Evolutionary conservation across 2,329 filamentous ascomycete species (phyloP), one percentile per base, ranked within the genome.

Genomic region (Calonectria pteridis): DNA sequence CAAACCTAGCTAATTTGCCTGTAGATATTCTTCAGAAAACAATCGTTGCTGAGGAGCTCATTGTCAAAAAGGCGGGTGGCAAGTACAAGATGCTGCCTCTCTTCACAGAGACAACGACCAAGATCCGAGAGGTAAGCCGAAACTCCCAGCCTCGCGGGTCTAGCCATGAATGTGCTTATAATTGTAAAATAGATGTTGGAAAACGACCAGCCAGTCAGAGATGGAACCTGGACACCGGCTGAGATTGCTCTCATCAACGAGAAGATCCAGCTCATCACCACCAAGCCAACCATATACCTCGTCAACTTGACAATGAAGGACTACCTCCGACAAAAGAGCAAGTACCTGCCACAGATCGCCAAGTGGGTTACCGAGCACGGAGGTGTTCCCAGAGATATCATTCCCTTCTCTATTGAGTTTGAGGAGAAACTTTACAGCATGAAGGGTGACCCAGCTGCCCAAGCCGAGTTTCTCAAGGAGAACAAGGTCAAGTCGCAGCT

Each of bases 281-380:
- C 86, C 18, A 87, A 87, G 79, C 86, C 86, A 14, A 79, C 79
- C 58, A 86, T 87, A 75, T 87, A 87, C 78, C 84, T 87, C 35
- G 85, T 87, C 67, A 87, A 87, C 77, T 71, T 87, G 68, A 86
- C 85, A 2, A 86, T 87, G 86, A 87, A 87, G 80, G 86, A 87
- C 73, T 87, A 87, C 78, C 81, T 87, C 31, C 77, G 86, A 43
- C 86, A 87, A 72, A 87, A 87, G 81, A 84, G 84, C 82, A 87
- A 87, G 79, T 87, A 87, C 62, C 83, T 87, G 23, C 84, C 85
- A 3, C 67, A 77, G 18, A 87, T 87, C n/a, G 84, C 84, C 53
- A 85, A 86, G 75, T 87, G 86, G 86, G 85, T 87, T 3, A 85
- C 83, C 6, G 84, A 84, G 77, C 86, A 87, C 73, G 86, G 86